A percentile compares a stretch with the other conserved stretches of the same genome.
Evolutionary conservation across 179 eudicot species (phyloP).

Genomic region (Silene coronaria): DNA sequence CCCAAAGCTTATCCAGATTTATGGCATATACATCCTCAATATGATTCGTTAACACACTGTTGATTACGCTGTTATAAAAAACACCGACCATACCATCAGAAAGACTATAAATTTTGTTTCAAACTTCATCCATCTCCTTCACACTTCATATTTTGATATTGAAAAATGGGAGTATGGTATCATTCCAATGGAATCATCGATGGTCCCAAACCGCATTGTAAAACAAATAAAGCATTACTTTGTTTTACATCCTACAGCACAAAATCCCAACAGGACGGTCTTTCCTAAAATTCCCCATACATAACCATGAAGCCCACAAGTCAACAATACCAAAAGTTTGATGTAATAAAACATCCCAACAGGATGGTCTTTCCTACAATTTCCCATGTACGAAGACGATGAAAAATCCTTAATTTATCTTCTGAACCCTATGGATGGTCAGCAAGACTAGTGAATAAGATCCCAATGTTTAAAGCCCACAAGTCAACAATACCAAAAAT

Average conservation of each 20-base stretch:
- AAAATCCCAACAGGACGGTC: not conserved
- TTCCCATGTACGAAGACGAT: not conserved
- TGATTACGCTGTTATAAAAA: too few relatives aligned
- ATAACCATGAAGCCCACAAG: not conserved
- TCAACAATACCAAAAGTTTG: not conserved
- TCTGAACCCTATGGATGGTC: not conserved
- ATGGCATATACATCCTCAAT: not conserved
- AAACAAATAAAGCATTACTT: not conserved
- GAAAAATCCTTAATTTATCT: not conserved
- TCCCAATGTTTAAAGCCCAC: not conserved
- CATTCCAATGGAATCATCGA: not conserved
- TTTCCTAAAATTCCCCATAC: not conserved
- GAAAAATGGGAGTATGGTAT: not conserved
- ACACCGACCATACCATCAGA: too few relatives aligned
- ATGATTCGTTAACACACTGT: not conserved
- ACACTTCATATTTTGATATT: not conserved
- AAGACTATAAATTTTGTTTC: too few relatives aligned
- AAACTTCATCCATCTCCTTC: not conserved
- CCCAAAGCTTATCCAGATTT: not conserved
- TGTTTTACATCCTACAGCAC: not conserved
- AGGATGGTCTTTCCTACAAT: not conserved
- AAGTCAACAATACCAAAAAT: too few relatives aligned
- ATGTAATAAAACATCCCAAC: not conserved
- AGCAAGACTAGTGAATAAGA: slow-evolving; percentile 2
- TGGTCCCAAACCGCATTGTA: not conserved